Conservation (phyloP, 2,329 filamentous ascomycete species). For the Cladophialophora exuberans region DNA sequence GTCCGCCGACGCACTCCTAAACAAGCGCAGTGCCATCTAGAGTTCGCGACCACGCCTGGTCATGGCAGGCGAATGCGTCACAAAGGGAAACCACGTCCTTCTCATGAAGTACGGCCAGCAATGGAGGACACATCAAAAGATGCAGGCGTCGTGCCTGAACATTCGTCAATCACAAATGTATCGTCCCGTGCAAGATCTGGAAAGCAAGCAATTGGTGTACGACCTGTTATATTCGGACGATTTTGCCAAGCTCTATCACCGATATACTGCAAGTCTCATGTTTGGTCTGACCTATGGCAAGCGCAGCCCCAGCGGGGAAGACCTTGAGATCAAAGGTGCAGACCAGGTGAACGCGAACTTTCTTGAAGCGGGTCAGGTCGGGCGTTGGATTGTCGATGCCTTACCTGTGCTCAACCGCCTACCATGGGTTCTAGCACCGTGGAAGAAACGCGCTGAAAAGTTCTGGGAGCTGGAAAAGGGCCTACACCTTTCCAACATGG, state of each 20-base stretch:
- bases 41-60: conserved; percentile 39
- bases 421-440: conserved; percentile 49
- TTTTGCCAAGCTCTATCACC: conserved; percentile 52
- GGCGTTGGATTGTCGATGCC: conserved; percentile 51
- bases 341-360: conserved; percentile 52
- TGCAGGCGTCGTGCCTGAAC: conserved; percentile 51
- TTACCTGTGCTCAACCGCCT: conserved; percentile 49
- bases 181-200: conserved; percentile 53
- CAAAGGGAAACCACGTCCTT: conserved; percentile 44
- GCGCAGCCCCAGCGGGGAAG: conserved; percentile 45
- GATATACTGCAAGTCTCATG: conserved; percentile 53
- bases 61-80: conserved; percentile 35
- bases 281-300: conserved; percentile 57
- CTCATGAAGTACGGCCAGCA: conserved; percentile 54
- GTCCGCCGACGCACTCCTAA: conserved; percentile 43
- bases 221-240: conserved; percentile 45
- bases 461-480: conserved; percentile 34
- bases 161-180: conserved; percentile 49
- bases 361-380: conserved; percentile 54
- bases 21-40: conserved; percentile 43
- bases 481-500: conserved; percentile 27
- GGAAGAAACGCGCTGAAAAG: conserved; percentile 43
- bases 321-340: conserved; percentile 50
- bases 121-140: conserved; percentile 49
- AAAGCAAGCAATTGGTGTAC: conserved; percentile 48